phyloP scores from a whole-genome alignment of 1,284 basidiomycete species.

The Puccinia coronata region DNA sequence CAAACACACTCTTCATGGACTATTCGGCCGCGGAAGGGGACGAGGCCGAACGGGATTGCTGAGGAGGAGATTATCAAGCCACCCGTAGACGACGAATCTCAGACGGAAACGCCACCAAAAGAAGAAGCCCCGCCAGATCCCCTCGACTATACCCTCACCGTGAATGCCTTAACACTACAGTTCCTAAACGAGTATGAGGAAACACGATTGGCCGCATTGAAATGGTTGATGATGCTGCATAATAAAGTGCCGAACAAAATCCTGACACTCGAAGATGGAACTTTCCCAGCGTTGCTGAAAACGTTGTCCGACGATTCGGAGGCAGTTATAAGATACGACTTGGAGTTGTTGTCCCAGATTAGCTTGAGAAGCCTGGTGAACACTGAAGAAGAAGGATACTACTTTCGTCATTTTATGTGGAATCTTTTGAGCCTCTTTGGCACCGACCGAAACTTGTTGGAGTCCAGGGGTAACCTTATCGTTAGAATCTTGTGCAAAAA shows the following conservation, averaged over 20 bases:
- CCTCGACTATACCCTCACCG: conserved; percentile 89
- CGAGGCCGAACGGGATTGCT: conserved; percentile 13
- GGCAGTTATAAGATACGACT: conserved; percentile 93
- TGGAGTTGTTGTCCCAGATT: conserved; percentile 94
- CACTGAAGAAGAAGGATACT: conserved; percentile 86
- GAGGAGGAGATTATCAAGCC: conserved; percentile 22
- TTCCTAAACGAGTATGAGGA: conserved; percentile 96
- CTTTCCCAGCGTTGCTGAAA: conserved; percentile 91
- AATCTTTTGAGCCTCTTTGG: conserved; percentile 92
- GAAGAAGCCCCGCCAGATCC: conserved; percentile 67
- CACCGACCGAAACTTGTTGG: conserved; percentile 85
- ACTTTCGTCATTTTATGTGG: conserved; percentile 93
- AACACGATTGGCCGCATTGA: conserved; percentile 88
- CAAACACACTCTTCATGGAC: conserved; percentile 17
- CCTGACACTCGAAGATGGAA: conserved; percentile 91
- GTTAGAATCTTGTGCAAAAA: conserved; percentile 92
- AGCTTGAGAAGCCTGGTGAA: conserved; percentile 61
- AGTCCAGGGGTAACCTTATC: conserved; percentile 90
- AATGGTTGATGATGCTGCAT: conserved; percentile 98
- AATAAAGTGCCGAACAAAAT: conserved; percentile 97
- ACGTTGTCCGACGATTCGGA: conserved; percentile 95
- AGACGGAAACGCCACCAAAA: conserved; percentile 14
- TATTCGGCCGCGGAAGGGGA: conserved; percentile 1
- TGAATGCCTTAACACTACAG: conserved; percentile 87
- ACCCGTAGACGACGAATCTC: background rate